Percentiles rank a stretch among this genome's conserved stretches.
Conservation (phyloP, 2,329 filamentous ascomycete species). For the Exophiala sp. region DNA sequence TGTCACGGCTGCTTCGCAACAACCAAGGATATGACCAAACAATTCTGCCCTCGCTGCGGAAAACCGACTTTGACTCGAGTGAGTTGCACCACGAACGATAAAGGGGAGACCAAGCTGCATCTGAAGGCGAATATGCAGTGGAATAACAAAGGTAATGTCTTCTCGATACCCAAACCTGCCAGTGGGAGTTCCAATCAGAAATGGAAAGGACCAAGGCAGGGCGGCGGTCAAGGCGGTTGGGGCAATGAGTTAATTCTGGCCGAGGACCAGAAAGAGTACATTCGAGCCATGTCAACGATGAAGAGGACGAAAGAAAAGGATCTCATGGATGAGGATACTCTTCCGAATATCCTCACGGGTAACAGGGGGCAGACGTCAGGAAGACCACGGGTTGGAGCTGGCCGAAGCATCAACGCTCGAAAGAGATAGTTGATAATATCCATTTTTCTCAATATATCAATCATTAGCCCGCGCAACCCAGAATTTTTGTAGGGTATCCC, state of each 20-base stretch:
- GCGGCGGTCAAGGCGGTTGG: constrained; percentile 82
- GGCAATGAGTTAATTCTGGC: constrained; percentile 75
- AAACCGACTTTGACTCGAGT: constrained; percentile 79
- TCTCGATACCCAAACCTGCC: constrained; percentile 84
- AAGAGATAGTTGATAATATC: constrained; percentile 40
- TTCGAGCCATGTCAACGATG: constrained; percentile 57
- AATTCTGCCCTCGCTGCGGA: constrained; percentile 90
- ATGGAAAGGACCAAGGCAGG: constrained; percentile 47
- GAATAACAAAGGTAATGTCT: constrained; percentile 89
- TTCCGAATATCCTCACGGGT: constrained; percentile 78
- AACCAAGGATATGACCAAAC: constrained; percentile 74
- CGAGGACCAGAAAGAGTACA: constrained; percentile 94
- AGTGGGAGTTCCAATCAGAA: constrained; percentile 76
- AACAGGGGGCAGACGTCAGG: constrained; percentile 61
- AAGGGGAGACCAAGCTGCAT: constrained; percentile 76
- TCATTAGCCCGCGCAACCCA: background rate
- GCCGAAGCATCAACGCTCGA: constrained; percentile 76
- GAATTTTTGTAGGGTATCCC: constrained; percentile 11
- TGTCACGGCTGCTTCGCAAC: constrained; percentile 91
- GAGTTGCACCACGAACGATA: constrained; percentile 73
- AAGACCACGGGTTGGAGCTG: constrained; percentile 74
- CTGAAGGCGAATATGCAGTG: constrained; percentile 93
- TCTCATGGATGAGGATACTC: constrained; percentile 90
- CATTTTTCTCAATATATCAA: background rate
- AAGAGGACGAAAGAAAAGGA: constrained; percentile 66